These are phyloP conservation scores for Cladophialophora chaetospira DNA, from an alignment of 2,329 filamentous ascomycete species.

Conservation along the genomic window DNA sequence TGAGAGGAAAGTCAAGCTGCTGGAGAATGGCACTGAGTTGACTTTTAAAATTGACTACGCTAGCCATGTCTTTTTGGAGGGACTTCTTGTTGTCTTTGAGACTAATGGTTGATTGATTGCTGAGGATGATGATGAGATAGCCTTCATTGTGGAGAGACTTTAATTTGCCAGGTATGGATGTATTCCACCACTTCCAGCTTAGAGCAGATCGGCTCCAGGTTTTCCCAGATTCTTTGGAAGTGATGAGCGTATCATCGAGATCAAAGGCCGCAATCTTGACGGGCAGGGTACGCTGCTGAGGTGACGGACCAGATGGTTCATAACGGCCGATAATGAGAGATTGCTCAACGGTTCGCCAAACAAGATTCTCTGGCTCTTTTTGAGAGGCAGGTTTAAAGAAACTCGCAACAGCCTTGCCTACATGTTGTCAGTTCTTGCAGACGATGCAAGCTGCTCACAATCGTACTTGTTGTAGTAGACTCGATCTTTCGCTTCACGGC, in stretches of 20 bases:
- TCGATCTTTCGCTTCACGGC: constrained; percentile 58
- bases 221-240: constrained; percentile 77
- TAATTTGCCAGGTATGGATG: constrained; percentile 67
- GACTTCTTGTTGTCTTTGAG: constrained; percentile 73
- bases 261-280: constrained; percentile 50
- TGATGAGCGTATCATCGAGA: constrained; percentile 81
- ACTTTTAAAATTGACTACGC: constrained; percentile 77
- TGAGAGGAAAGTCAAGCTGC: constrained; percentile 73
- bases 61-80: constrained; percentile 67
- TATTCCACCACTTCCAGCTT: constrained; percentile 96
- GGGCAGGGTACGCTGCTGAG: constrained; percentile 16
- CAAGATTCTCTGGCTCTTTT: constrained; percentile 74
- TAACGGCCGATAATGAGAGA: constrained; percentile 78
- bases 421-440: constrained; percentile 8
- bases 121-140: constrained; percentile 76
- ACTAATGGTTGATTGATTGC: constrained; percentile 83
- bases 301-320: constrained; percentile 22
- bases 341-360: constrained; percentile 68
- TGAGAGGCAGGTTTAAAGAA: constrained; percentile 89
- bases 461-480: constrained; percentile 56
- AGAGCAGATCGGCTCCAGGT: constrained; percentile 68
- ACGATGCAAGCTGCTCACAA: background rate
- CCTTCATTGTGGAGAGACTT: constrained; percentile 70
- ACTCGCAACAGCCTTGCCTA: constrained; percentile 64
- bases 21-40: constrained; percentile 71